These are phyloP conservation scores for Papilionanthe hybrid DNA, from an alignment of 116 monocot species.

Conservation along the genomic window DNA sequence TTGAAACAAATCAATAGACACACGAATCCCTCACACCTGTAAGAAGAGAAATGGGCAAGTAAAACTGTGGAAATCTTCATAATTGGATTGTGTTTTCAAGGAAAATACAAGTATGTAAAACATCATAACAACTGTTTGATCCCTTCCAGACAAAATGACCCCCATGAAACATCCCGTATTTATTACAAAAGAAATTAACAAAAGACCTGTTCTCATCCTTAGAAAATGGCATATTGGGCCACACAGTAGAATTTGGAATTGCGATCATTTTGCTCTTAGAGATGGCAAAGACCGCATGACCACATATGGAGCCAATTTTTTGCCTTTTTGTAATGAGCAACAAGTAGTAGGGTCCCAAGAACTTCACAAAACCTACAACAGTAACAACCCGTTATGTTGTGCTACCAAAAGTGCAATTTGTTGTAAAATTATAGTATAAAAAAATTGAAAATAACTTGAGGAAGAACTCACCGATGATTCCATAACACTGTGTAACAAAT, in stretches of 20 bases:
- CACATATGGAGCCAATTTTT: conserved; percentile 79
- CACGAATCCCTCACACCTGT: neutral
- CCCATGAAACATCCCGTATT: conserved; percentile 19
- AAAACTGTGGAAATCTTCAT: conserved; percentile 2
- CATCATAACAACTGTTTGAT: conserved; percentile 1
- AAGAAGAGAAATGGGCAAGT: neutral
- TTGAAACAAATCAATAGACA: neutral
- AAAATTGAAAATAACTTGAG: neutral
- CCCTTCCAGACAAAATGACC: conserved; percentile 7
- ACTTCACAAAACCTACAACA: conserved; percentile 61
- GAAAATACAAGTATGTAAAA: conserved; percentile 3
- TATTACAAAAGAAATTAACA: conserved; percentile 42
- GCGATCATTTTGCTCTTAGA: conserved; percentile 73
- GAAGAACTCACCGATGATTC: conserved; percentile 54
- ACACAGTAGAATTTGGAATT: conserved; percentile 52
- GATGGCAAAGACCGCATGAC: conserved; percentile 70
- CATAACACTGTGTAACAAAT: conserved; percentile 68
- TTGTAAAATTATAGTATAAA: neutral
- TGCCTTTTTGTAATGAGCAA: conserved; percentile 84
- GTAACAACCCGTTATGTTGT: neutral
- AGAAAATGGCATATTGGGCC: conserved; percentile 56
- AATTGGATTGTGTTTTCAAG: neutral
- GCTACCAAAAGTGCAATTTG: neutral
- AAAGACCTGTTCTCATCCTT: conserved; percentile 97
- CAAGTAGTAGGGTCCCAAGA: conserved; percentile 96